Conservation (phyloP, 306 rosid species). For the Biancaea sappan region DNA sequence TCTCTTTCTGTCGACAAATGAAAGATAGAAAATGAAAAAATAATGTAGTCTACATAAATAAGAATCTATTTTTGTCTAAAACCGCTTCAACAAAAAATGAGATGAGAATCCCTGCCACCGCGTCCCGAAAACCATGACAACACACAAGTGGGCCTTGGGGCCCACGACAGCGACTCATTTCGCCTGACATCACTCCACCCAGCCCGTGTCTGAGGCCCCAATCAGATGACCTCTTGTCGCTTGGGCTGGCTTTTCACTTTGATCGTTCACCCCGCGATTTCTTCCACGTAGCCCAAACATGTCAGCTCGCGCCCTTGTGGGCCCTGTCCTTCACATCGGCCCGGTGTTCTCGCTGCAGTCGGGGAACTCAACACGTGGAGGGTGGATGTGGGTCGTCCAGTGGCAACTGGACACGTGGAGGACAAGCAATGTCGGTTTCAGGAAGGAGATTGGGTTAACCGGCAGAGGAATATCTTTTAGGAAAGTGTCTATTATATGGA, state of each 20-base stretch:
- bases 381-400: neutral
- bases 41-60: too few relatives aligned
- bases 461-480: slow-evolving; percentile 8
- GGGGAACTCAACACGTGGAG: neutral
- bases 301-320: neutral
- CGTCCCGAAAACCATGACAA: too few relatives aligned
- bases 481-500: slow-evolving; percentile 4
- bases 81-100: neutral
- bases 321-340: neutral
- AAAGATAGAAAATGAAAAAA: too few relatives aligned
- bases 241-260: neutral
- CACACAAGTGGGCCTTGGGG: slow-evolving; percentile 5
- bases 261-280: neutral
- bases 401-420: neutral
- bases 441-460: neutral
- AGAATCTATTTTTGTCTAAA: too few relatives aligned
- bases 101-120: neutral
- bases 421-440: neutral
- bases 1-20: too few relatives aligned
- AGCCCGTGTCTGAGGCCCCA: neutral
- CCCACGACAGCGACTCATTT: neutral
- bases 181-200: neutral
- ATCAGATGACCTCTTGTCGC: neutral
- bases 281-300: neutral
- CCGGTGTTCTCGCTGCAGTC: neutral